Evolutionary conservation across 2,329 filamentous ascomycete genomes (phyloP), one percentile per base, ranked within the genome.

Genomic region (Aspergillus fumigatus): DNA sequence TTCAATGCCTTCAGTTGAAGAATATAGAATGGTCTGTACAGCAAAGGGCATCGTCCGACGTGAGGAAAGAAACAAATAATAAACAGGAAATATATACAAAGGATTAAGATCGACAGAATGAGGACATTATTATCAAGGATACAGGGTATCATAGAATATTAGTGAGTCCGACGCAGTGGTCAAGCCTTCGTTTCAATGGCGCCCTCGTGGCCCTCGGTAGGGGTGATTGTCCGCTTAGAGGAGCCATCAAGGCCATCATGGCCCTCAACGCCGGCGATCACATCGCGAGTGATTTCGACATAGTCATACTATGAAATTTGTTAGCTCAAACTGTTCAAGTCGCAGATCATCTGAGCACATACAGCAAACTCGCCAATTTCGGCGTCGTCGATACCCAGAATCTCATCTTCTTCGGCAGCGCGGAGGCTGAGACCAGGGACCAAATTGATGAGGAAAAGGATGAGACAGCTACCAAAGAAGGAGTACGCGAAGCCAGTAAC

Each of bases 311-410:
- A 60, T 49, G 54, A 48, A 51, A 49, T 10, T 26, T 48, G 52
- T 65, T 45, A 57, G 57, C 17, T 35, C 23, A 43, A 23, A 14
- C 19, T 2, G 9, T 40, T 5, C n/a, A 40, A 29, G 2, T 9
- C 8, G 21, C 25, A 45, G 21, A 23, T 43, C 3, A 5, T 32
- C 53, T 27, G 25, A 11, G 47, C 54, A 78, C 80, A 71, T 79
- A 83, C 81, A n/a, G 90, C 92, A 71, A 94, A 96, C 77, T 96
- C 92, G 71, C 92, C 92, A 68, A 96, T 90, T 75, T 96, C 91
- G 25, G 89, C 87, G 67, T 96, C 92, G 67, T 96, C 91, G 58
- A 95, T 92, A 63, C 91, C 91, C 45, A 91, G 79, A 52, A 92
- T 86, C 74, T 96, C 91, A 40, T 90, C 88, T 61, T 94, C 88